Evolutionary conservation across 2,329 filamentous ascomycete genomes (phyloP).

Genomic region (Fonsecaea pugnacius): DNA sequence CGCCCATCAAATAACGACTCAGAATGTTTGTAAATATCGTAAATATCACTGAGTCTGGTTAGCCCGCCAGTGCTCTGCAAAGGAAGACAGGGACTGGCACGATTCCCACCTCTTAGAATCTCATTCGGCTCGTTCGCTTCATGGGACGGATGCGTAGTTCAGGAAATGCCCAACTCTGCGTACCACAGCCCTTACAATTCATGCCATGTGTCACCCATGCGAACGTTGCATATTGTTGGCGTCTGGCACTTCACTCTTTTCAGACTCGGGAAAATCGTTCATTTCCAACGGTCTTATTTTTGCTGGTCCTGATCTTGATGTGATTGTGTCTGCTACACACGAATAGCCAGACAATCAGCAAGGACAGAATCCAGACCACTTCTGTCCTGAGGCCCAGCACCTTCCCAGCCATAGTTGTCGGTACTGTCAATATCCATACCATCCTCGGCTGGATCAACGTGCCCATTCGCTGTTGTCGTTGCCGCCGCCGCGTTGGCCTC

Average conservation of each 20-base stretch:
- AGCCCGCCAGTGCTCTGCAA: not conserved
- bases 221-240: not conserved
- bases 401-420: slow-evolving; percentile 66
- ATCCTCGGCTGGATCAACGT: slow-evolving; percentile 25
- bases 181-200: not conserved
- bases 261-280: not conserved
- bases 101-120: not conserved
- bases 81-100: not conserved
- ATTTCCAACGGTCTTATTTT: not conserved
- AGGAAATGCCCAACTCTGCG: not conserved
- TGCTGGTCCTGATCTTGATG: not conserved
- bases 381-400: slow-evolving; percentile 49
- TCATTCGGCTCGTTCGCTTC: not conserved
- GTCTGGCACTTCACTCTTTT: not conserved
- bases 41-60: not conserved
- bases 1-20: not conserved
- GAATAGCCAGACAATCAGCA: slow-evolving; percentile 43
- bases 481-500: not conserved
- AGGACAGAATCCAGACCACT: slow-evolving; percentile 46
- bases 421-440: slow-evolving; percentile 55
- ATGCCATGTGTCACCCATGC: not conserved
- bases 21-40: not conserved
- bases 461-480: slow-evolving; percentile 15
- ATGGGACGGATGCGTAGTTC: not conserved
- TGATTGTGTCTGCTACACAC: slow-evolving; percentile 12